A percentile compares a stretch with the other conserved stretches of the same genome.
phyloP scores from a whole-genome alignment of 345 rosid species.

The Rhodomyrtus tomentosa region DNA sequence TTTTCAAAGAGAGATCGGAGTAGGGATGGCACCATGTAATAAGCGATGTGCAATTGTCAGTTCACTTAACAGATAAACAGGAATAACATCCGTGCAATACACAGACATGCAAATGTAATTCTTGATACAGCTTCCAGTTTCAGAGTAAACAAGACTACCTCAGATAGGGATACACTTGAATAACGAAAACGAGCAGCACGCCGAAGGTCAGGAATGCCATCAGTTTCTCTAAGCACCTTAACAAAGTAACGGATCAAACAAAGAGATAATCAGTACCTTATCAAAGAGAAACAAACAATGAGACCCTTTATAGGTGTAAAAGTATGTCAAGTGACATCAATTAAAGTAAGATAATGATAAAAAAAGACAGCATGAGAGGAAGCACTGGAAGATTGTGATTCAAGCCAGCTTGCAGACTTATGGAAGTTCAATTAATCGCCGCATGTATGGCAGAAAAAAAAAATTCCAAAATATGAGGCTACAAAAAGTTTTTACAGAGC shows the following conservation, averaged over 20 bases:
- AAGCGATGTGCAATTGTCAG: not conserved
- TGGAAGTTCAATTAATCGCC: not conserved
- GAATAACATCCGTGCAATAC: not conserved
- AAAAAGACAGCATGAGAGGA: not conserved
- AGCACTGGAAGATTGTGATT: not conserved
- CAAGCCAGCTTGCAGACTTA: not conserved
- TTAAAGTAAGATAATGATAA: not conserved
- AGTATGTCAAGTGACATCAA: not conserved
- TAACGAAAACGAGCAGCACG: constrained; percentile 80
- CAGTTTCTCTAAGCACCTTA: constrained; percentile 72
- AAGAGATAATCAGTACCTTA: not conserved
- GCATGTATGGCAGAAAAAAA: constrained; percentile 1
- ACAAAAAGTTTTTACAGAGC: constrained; percentile 23
- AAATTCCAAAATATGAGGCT: constrained; percentile 2
- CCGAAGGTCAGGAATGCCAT: constrained; percentile 93
- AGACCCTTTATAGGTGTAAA: not conserved
- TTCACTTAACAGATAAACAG: not conserved
- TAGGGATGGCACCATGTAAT: not conserved
- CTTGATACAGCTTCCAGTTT: not conserved
- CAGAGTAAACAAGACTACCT: constrained; percentile 46
- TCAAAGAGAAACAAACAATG: not conserved
- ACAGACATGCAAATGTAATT: not conserved
- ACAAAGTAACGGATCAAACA: constrained; percentile 3
- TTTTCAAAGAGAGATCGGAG: not conserved
- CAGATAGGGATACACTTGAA: constrained; percentile 55